Percentiles rank a stretch among this genome's conserved stretches.
These are phyloP conservation scores for Chrysochromulina tobinii DNA, from an alignment of 78 protist genomes.

Conservation along the genomic window DNA sequence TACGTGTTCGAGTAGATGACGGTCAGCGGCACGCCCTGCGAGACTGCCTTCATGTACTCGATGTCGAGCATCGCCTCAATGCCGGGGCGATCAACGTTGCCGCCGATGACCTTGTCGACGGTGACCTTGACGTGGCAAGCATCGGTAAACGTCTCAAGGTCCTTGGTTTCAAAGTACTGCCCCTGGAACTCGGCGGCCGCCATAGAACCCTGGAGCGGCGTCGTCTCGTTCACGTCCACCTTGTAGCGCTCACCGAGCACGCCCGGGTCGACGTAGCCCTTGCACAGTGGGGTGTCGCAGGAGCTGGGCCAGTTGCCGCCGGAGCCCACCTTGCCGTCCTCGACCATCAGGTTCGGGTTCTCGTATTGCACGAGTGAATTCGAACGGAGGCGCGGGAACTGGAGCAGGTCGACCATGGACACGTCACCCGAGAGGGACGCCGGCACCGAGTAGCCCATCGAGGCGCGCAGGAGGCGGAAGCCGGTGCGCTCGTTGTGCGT, in stretches of 20 bases:
- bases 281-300: not conserved
- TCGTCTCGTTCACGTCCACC: not conserved
- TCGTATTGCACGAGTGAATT: not conserved
- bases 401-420: slow-evolving; percentile 15
- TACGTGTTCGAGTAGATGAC: not conserved
- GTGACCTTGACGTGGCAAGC: not conserved
- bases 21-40: not conserved
- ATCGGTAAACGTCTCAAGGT: not conserved
- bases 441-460: not conserved
- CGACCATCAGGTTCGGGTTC: not conserved
- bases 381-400: slow-evolving; percentile 3
- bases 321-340: not conserved
- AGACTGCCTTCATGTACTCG: not conserved
- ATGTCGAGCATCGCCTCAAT: not conserved
- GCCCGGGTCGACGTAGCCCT: not conserved
- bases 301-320: not conserved
- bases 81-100: not conserved
- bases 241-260: slow-evolving; percentile 15
- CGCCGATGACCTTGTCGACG: not conserved
- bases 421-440: not conserved
- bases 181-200: slow-evolving; percentile 42
- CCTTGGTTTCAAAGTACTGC: slow-evolving; percentile 4
- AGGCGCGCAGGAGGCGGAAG: not conserved
- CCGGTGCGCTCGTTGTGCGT: not conserved
- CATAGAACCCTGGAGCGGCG: not conserved